phyloP scores from a whole-genome alignment of 2,329 filamentous ascomycete genomes.

The Hypomyces perniciosus region DNA sequence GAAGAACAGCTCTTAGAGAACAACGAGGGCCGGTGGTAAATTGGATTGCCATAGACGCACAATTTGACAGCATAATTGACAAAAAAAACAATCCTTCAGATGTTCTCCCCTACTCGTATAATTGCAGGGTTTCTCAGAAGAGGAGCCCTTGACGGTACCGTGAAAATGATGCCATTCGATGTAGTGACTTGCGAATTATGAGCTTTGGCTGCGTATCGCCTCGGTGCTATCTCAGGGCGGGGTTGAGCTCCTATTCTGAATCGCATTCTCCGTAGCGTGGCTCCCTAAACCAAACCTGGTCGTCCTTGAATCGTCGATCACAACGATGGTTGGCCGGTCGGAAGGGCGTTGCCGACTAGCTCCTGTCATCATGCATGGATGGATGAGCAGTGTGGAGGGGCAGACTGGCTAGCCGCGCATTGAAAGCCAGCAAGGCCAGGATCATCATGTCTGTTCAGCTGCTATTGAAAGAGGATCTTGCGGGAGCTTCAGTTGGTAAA shows the following conservation, averaged over 20 bases:
- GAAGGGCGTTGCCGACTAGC: conserved; percentile 11
- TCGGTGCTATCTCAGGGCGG: too few species aligned
- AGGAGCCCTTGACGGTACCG: neutral
- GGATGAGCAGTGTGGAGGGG: conserved; percentile 5
- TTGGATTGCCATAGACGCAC: conserved; percentile 6
- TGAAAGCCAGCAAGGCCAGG: too few species aligned
- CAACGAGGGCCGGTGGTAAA: conserved; percentile 9
- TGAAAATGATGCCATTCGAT: too few species aligned
- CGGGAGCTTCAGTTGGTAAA: too few species aligned
- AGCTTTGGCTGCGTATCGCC: too few species aligned
- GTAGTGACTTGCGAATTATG: too few species aligned
- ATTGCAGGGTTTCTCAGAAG: conserved; percentile 1
- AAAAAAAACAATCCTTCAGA: neutral
- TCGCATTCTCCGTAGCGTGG: neutral
- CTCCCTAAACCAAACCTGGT: neutral
- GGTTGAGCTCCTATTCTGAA: too few species aligned
- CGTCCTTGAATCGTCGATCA: neutral
- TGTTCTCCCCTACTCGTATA: neutral
- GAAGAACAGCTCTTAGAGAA: conserved; percentile 20
- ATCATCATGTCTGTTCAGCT: too few species aligned
- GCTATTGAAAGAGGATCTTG: too few species aligned
- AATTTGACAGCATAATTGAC: conserved; percentile 6
- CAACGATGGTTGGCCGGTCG: conserved; percentile 6
- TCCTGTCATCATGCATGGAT: conserved; percentile 2
- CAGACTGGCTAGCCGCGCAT: neutral